Conservation (phyloP, 768 basidiomycete genomes). For the Mycena polygramma region DNA sequence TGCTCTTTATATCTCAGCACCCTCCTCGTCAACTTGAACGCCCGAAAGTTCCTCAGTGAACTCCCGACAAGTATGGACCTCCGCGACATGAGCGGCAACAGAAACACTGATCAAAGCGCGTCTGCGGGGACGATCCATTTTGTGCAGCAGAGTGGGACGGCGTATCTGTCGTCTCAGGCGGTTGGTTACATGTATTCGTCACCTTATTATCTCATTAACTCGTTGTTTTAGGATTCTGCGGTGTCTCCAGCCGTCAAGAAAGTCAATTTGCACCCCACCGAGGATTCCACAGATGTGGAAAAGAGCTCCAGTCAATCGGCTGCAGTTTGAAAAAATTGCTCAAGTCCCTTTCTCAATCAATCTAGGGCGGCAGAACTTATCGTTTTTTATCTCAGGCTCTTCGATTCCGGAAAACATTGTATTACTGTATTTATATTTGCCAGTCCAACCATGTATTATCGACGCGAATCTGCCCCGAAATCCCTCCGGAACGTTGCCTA, state of each 20-base stretch:
- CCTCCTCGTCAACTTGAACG: conserved; percentile 48
- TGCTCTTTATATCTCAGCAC: conserved; percentile 50
- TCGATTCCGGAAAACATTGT: no score
- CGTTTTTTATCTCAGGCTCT: no score
- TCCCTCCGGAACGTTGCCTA: no score
- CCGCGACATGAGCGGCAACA: conserved; percentile 8
- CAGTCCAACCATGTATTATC: no score
- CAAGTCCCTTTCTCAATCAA: no score
- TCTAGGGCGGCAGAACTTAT: no score
- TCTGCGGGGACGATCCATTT: conserved; percentile 16
- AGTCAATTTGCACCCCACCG: neutral
- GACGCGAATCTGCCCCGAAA: no score
- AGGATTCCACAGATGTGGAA: neutral
- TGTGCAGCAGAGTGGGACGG: neutral
- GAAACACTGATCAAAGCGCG: neutral
- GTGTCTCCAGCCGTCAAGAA: neutral
- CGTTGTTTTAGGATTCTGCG: conserved; percentile 1
- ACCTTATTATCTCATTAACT: neutral
- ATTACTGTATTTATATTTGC: no score
- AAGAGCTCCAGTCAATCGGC: neutral
- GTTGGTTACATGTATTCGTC: neutral
- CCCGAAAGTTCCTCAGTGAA: conserved; percentile 36
- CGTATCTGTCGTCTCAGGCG: neutral
- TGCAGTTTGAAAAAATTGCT: no score
- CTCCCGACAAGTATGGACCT: conserved; percentile 8